These are phyloP conservation scores for Lolium multiflorum DNA, from an alignment of 176 grass and related monocot genomes.

Conservation along the genomic window DNA sequence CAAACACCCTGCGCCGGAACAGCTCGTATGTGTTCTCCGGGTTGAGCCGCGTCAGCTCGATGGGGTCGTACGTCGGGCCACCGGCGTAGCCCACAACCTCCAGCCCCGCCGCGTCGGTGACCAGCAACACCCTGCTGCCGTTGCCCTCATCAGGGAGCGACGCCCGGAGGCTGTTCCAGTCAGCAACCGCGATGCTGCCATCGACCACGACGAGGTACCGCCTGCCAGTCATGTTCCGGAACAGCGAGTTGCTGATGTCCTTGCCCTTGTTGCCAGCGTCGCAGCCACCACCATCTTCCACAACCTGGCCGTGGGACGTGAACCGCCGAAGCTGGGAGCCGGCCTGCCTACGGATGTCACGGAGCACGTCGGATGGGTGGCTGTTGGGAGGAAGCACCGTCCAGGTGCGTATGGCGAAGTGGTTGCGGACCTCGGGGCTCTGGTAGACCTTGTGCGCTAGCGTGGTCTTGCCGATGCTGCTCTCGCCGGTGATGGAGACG, in stretches of 20 bases:
- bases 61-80: constrained; percentile 2
- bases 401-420: constrained; percentile 64
- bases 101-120: constrained; percentile 26
- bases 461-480: constrained; percentile 56
- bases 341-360: constrained; percentile 45
- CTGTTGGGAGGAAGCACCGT: constrained; percentile 49
- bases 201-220: constrained; percentile 56
- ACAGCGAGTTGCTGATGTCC: constrained; percentile 43
- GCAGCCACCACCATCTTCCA: neutral
- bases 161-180: constrained; percentile 55
- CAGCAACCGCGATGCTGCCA: constrained; percentile 31
- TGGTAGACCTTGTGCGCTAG: constrained; percentile 57
- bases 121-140: constrained; percentile 54
- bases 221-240: constrained; percentile 35
- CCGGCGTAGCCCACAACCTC: constrained; percentile 28
- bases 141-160: constrained; percentile 61
- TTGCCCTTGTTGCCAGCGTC: neutral
- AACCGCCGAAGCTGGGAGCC: constrained; percentile 20
- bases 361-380: constrained; percentile 40
- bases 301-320: neutral
- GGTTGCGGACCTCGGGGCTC: constrained; percentile 48
- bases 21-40: constrained; percentile 55
- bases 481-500: constrained; percentile 59
- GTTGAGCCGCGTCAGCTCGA: constrained; percentile 38
- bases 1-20: constrained; percentile 60